Evolutionary conservation across 2,329 filamentous ascomycete species (phyloP).

Genomic region (Diaporthe batatas): DNA sequence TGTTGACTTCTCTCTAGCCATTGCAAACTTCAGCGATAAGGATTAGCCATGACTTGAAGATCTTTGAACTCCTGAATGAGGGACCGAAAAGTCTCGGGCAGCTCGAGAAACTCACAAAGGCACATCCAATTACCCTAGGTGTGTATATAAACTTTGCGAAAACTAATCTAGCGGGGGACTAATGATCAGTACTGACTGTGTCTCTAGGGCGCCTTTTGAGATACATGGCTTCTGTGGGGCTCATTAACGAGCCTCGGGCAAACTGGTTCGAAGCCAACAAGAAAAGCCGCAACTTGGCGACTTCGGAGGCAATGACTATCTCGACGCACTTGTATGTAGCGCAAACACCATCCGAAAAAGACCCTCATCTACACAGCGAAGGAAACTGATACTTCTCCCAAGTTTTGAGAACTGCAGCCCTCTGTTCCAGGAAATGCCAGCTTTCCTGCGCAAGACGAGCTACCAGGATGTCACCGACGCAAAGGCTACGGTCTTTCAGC

Average conservation of each 20-base stretch:
- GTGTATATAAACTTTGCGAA: neutral
- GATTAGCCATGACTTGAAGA: neutral
- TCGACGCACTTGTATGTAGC: neutral
- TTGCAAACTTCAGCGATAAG: neutral
- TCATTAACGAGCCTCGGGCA: neutral
- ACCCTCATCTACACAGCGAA: neutral
- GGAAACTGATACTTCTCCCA: neutral
- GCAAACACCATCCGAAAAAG: neutral
- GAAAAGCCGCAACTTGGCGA: neutral
- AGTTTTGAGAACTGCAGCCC: neutral
- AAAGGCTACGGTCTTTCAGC: neutral
- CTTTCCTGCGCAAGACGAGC: neutral
- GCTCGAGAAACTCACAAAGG: neutral
- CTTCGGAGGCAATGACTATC: neutral
- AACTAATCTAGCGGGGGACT: neutral
- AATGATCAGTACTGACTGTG: neutral
- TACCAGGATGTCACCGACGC: conserved; percentile 2
- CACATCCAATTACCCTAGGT: neutral
- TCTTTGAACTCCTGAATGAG: neutral
- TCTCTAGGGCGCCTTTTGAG: neutral
- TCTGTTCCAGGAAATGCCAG: neutral
- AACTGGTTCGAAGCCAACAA: neutral
- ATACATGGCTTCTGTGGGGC: neutral
- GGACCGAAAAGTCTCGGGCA: neutral
- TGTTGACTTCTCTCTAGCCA: neutral